Evolutionary conservation across 2,329 filamentous ascomycete species (phyloP).

Genomic region (Ophiosphaerella korrae): DNA sequence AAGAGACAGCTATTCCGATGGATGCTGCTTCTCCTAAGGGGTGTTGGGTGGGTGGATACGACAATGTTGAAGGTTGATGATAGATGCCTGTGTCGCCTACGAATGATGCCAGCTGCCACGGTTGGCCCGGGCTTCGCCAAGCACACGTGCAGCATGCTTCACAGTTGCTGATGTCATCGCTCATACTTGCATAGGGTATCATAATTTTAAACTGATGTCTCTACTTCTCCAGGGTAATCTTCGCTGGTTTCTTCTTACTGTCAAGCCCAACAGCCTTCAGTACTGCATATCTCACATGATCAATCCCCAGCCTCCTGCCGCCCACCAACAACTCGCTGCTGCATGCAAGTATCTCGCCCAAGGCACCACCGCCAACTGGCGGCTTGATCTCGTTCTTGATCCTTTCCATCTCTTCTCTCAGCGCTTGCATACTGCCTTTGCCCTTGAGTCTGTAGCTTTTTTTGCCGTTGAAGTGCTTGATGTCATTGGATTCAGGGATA

Average conservation of each 20-base stretch:
- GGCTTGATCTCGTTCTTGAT: conserved; percentile 46
- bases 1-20: conserved; percentile 29
- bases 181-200: too few species aligned
- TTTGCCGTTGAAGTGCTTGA: conserved; percentile 20
- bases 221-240: too few species aligned
- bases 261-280: conserved; percentile 57
- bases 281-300: conserved; percentile 67
- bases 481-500: conserved; percentile 25
- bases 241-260: neutral
- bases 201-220: too few species aligned
- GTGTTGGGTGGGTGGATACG: conserved; percentile 21
- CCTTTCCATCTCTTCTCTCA: conserved; percentile 48
- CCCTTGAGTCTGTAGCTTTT: conserved; percentile 16
- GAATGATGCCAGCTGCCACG: conserved; percentile 24
- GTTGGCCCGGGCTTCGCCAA: conserved; percentile 2
- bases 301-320: conserved; percentile 61
- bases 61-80: conserved; percentile 36
- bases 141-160: conserved; percentile 1
- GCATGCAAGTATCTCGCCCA: conserved; percentile 66
- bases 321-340: conserved; percentile 58
- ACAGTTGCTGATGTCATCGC: too few species aligned
- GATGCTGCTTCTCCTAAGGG: conserved; percentile 31
- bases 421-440: conserved; percentile 48
- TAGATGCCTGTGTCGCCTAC: conserved; percentile 31
- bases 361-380: conserved; percentile 40